A percentile compares a stretch with the other conserved stretches of the same genome.
Conservation (phyloP, 2,329 filamentous ascomycete species). For the Aspergillus caelatus region DNA sequence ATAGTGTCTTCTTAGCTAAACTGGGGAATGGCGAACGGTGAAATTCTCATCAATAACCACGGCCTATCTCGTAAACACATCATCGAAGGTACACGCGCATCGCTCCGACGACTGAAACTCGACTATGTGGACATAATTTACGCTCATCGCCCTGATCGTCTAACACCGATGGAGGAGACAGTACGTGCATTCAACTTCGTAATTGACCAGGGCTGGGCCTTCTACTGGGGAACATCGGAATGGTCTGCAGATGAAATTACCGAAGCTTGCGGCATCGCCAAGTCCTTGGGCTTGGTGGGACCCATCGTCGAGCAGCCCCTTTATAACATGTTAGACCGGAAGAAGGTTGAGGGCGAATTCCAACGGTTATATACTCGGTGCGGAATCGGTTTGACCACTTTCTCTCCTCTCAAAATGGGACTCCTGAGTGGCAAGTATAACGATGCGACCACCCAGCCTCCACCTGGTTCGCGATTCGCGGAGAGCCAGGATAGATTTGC, state of each 20-base stretch:
- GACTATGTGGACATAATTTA: slow-evolving; percentile 73
- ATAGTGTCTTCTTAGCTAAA: background rate
- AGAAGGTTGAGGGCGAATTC: slow-evolving; percentile 66
- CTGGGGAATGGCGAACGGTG: slow-evolving; percentile 6
- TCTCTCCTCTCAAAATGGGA: slow-evolving; percentile 63
- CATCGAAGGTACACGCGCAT: slow-evolving; percentile 64
- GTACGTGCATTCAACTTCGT: slow-evolving; percentile 73
- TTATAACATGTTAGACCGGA: slow-evolving; percentile 66
- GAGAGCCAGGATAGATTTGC: slow-evolving; percentile 61
- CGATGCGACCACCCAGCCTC: slow-evolving; percentile 55
- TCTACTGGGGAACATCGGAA: slow-evolving; percentile 73
- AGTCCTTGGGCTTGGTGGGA: slow-evolving; percentile 62
- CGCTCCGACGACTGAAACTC: slow-evolving; percentile 63
- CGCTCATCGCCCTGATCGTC: slow-evolving; percentile 69
- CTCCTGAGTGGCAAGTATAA: slow-evolving; percentile 71
- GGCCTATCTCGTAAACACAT: slow-evolving; percentile 51
- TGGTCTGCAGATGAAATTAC: slow-evolving; percentile 70
- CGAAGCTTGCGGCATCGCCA: slow-evolving; percentile 63
- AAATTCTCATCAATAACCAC: slow-evolving; percentile 5
- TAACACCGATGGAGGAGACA: slow-evolving; percentile 71
- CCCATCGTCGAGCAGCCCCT: slow-evolving; percentile 59
- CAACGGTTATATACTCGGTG: slow-evolving; percentile 62
- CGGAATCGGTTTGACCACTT: slow-evolving; percentile 66
- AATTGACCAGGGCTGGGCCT: slow-evolving; percentile 68
- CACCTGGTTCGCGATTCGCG: slow-evolving; percentile 61